These are phyloP conservation scores for Chaetothyriales sp. DNA, from an alignment of 2,329 filamentous ascomycete species.

Conservation along the genomic window DNA sequence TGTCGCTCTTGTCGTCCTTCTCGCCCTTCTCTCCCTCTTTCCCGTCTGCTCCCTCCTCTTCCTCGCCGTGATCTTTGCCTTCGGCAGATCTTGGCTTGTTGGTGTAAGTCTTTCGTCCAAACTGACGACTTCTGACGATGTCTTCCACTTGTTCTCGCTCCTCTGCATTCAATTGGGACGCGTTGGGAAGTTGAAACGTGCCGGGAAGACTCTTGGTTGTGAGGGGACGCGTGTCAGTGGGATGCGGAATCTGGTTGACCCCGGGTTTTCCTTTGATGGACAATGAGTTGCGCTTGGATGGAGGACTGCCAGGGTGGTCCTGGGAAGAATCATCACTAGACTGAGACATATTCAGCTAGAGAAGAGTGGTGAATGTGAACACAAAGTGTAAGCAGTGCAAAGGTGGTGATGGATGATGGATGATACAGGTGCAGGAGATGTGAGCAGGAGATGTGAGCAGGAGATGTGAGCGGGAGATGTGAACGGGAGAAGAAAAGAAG, in stretches of 20 bases:
- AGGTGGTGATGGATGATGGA: too few species aligned
- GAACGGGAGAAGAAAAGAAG: not conserved
- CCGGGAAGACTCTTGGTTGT: not conserved
- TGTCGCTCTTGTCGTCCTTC: too few species aligned
- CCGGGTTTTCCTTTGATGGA: not conserved
- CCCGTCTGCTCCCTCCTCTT: not conserved
- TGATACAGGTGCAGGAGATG: not conserved
- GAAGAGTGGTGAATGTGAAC: not conserved
- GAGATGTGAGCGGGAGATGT: not conserved
- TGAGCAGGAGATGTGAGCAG: not conserved
- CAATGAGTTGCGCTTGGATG: not conserved
- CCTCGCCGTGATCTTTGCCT: not conserved
- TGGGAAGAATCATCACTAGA: not conserved
- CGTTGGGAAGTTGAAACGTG: not conserved
- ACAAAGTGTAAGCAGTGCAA: too few species aligned
- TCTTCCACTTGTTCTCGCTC: not conserved
- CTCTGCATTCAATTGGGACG: not conserved
- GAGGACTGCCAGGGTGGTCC: not conserved
- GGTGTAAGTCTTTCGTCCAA: not conserved
- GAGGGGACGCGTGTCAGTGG: not conserved
- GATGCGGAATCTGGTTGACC: not conserved
- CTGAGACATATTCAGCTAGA: not conserved
- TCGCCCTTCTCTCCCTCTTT: too few species aligned
- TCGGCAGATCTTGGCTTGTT: not conserved
- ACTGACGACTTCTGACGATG: not conserved